A percentile compares a stretch with the other conserved stretches of the same genome.
These are phyloP conservation scores for Microcera coccophila DNA, from an alignment of 2,329 filamentous ascomycete species.

Conservation along the genomic window DNA sequence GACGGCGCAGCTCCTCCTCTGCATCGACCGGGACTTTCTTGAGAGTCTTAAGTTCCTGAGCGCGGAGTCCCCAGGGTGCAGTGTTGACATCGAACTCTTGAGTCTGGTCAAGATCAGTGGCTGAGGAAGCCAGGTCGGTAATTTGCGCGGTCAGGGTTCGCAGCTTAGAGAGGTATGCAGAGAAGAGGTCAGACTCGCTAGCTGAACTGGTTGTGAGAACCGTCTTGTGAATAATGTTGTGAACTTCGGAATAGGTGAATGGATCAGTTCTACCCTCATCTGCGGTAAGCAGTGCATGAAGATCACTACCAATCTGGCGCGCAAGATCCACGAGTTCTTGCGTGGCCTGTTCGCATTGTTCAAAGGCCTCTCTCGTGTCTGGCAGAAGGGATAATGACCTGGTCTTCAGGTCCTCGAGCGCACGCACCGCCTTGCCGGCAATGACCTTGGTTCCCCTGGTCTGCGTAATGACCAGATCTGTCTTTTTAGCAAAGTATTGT, in stretches of 20 bases:
- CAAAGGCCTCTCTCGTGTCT: constrained; percentile 65
- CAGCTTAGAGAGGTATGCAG: constrained; percentile 63
- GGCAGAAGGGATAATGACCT: constrained; percentile 69
- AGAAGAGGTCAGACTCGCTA: constrained; percentile 65
- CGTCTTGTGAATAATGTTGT: constrained; percentile 57
- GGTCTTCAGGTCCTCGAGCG: constrained; percentile 71
- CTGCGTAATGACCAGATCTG: constrained; percentile 68
- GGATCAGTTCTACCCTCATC: constrained; percentile 69
- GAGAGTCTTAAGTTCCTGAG: constrained; percentile 75
- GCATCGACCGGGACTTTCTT: constrained; percentile 77
- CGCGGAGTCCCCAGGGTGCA: constrained; percentile 79
- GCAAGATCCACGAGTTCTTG: constrained; percentile 63
- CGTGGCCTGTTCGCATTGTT: constrained; percentile 62
- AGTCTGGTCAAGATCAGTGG: constrained; percentile 66
- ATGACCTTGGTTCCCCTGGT: constrained; percentile 81
- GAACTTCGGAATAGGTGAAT: constrained; percentile 63
- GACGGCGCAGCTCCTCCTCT: constrained; percentile 75
- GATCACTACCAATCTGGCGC: constrained; percentile 61
- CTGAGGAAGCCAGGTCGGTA: constrained; percentile 66
- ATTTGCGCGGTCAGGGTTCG: constrained; percentile 61
- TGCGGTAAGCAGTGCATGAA: constrained; percentile 60
- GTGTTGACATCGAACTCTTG: constrained; percentile 73
- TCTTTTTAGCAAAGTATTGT: constrained; percentile 64
- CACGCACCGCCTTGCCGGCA: constrained; percentile 70
- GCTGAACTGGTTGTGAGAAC: constrained; percentile 45